Conservation (phyloP, 2,329 filamentous ascomycete genomes). For the Stachybotrys echinatus region DNA sequence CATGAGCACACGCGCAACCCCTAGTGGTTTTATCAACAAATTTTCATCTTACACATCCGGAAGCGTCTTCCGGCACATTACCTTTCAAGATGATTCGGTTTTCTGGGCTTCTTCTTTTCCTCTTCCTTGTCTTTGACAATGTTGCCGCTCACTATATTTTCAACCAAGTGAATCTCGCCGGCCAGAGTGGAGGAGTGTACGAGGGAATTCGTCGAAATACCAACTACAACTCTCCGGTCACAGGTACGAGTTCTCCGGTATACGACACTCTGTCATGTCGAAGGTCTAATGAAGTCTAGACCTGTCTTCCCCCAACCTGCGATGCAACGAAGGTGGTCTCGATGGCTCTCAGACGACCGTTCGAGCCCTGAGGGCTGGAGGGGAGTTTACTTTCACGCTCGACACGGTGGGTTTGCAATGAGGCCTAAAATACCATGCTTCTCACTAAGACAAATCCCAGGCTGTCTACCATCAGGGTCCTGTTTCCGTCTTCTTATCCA, state of each 20-base stretch:
- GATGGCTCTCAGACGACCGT: conserved; percentile 24
- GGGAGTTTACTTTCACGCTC: conserved; percentile 29
- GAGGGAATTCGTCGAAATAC: conserved; percentile 30
- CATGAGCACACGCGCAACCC: too few species aligned
- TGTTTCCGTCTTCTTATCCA: conserved; percentile 28
- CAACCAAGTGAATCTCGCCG: conserved; percentile 19
- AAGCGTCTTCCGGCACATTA: neutral
- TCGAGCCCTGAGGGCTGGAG: conserved; percentile 23
- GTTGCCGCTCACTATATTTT: conserved; percentile 22
- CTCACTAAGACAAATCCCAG: too few species aligned
- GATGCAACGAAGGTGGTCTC: conserved; percentile 30
- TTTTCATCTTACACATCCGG: neutral
- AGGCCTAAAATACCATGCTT: neutral
- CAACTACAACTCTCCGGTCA: conserved; percentile 31
- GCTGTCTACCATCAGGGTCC: conserved; percentile 34
- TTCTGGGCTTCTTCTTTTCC: neutral
- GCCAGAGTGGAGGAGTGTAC: conserved; percentile 17
- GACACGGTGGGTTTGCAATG: conserved; percentile 14
- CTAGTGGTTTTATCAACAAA: too few species aligned
- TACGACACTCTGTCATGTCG: neutral
- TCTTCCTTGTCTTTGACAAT: conserved; percentile 2
- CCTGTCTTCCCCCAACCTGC: conserved; percentile 28
- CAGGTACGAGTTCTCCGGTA: conserved; percentile 8
- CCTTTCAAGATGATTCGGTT: neutral
- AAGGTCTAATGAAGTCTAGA: conserved; percentile 13